These are phyloP conservation scores for Apium graveolens DNA, from an alignment of 129 eudicot species.

Conservation along the genomic window DNA sequence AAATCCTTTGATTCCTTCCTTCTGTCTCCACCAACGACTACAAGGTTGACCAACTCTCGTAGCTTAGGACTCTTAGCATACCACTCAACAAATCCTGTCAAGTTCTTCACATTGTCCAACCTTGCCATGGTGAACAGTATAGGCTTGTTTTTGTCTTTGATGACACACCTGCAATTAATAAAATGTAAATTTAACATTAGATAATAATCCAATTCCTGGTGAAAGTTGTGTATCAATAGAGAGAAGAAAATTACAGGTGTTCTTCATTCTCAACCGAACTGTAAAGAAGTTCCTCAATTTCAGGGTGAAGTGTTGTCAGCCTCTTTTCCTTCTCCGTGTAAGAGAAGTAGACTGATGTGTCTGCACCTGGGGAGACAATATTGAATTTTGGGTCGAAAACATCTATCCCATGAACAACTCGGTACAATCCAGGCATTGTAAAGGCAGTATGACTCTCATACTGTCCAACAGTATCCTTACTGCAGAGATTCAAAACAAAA, in stretches of 20 bases:
- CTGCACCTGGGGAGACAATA: slow-evolving; percentile 94
- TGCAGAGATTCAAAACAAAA: slow-evolving; percentile 11
- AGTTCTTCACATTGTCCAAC: slow-evolving; percentile 67
- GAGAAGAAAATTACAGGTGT: slow-evolving; percentile 54
- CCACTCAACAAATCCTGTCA: slow-evolving; percentile 71
- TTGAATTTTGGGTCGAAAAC: slow-evolving; percentile 91
- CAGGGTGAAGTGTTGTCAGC: slow-evolving; percentile 75
- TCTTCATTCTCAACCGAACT: slow-evolving; percentile 83
- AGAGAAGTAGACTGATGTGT: slow-evolving; percentile 60
- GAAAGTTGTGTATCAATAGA: not conserved
- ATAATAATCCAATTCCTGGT: not conserved
- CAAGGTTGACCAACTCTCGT: slow-evolving; percentile 61
- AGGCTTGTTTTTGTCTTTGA: slow-evolving; percentile 63
- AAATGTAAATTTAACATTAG: not conserved
- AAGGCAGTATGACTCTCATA: slow-evolving; percentile 89
- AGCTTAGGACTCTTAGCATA: slow-evolving; percentile 59
- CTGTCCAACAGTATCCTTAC: slow-evolving; percentile 93
- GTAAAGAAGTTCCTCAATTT: slow-evolving; percentile 71
- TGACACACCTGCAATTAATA: slow-evolving; percentile 45
- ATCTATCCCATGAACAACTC: slow-evolving; percentile 89
- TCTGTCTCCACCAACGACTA: slow-evolving; percentile 77
- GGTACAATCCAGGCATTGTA: slow-evolving; percentile 91
- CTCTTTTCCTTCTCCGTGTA: slow-evolving; percentile 64
- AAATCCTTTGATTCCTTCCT: slow-evolving; percentile 70
- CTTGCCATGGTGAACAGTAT: slow-evolving; percentile 75